Evolutionary conservation across 1,284 basidiomycete genomes (phyloP).

Genomic region (Microstroma glucosiphilum): DNA sequence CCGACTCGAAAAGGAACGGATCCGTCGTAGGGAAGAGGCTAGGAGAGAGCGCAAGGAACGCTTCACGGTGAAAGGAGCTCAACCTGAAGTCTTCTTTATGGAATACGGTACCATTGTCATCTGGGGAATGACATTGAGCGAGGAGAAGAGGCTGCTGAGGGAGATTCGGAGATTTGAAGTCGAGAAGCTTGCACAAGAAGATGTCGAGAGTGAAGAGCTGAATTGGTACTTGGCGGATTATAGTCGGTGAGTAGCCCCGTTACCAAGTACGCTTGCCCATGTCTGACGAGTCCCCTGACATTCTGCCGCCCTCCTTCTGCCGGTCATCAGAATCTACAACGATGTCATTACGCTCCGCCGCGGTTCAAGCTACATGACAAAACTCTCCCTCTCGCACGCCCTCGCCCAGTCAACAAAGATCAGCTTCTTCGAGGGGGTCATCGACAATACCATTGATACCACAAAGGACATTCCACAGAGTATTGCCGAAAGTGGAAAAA

Average conservation of each 20-base stretch:
- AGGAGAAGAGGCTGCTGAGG: conserved; percentile 84
- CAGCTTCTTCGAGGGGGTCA: conserved; percentile 66
- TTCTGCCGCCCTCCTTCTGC: conserved; percentile 9
- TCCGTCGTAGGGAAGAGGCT: conserved; percentile 8
- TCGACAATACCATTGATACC: conserved; percentile 87
- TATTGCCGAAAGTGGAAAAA: conserved; percentile 88
- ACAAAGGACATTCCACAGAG: conserved; percentile 92
- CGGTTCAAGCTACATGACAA: conserved; percentile 95
- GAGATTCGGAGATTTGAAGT: conserved; percentile 78
- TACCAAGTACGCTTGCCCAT: neutral
- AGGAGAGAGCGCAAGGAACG: conserved; percentile 13
- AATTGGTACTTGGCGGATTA: conserved; percentile 97
- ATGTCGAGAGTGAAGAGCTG: conserved; percentile 81
- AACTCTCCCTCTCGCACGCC: conserved; percentile 87
- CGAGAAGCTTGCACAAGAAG: conserved; percentile 62
- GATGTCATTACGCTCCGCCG: conserved; percentile 92
- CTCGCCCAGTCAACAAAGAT: conserved; percentile 95
- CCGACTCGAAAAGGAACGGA: conserved; percentile 7
- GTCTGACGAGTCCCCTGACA: conserved; percentile 4
- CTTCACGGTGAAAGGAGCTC: conserved; percentile 29
- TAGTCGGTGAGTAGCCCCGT: conserved; percentile 21
- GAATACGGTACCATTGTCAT: conserved; percentile 86
- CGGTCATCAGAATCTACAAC: conserved; percentile 67
- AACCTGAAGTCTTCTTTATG: conserved; percentile 65
- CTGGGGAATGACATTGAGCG: conserved; percentile 90